A percentile compares a stretch with the other conserved stretches of the same genome.
Evolutionary conservation across 164 flowering plant genomes (phyloP).

Genomic region (Santalum album): DNA sequence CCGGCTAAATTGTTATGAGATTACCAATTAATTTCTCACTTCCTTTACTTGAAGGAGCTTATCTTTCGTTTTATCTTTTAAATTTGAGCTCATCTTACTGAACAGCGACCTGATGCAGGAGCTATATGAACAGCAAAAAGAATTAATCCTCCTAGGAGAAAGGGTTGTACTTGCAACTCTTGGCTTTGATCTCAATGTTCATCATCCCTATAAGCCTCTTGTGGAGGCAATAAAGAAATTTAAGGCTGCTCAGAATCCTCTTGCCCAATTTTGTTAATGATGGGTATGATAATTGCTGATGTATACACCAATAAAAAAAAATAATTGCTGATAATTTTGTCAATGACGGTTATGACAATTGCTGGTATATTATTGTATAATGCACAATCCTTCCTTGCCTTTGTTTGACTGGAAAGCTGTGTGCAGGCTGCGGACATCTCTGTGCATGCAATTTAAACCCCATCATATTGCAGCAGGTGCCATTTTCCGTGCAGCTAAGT

Average conservation of each 20-base stretch:
- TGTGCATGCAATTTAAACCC: slow-evolving; percentile 83
- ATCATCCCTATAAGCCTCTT: slow-evolving; percentile 80
- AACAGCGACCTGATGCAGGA: slow-evolving; percentile 64
- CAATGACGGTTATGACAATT: too few species aligned
- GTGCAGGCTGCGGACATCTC: slow-evolving; percentile 81
- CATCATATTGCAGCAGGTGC: slow-evolving; percentile 90
- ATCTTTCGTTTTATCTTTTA: too few species aligned
- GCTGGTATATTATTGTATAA: too few species aligned
- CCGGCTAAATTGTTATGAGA: too few species aligned
- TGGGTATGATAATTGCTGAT: slow-evolving; percentile 59
- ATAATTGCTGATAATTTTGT: too few species aligned
- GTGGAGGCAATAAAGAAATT: slow-evolving; percentile 83
- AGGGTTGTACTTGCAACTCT: slow-evolving; percentile 81
- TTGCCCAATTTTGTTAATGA: slow-evolving; percentile 86
- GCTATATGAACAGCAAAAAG: slow-evolving; percentile 72
- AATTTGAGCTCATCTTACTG: too few species aligned
- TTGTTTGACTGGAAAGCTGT: slow-evolving; percentile 29
- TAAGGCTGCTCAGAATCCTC: slow-evolving; percentile 70
- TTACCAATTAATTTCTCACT: too few species aligned
- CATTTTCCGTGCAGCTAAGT: slow-evolving; percentile 84
- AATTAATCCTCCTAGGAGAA: slow-evolving; percentile 66
- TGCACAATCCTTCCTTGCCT: slow-evolving; percentile 7
- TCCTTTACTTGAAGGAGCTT: too few species aligned
- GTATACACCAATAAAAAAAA: too few species aligned
- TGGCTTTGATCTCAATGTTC: slow-evolving; percentile 74